These are phyloP conservation scores for Pichia sp. DNA, from an alignment of 1,139 yeast genomes.

Conservation along the genomic window DNA sequence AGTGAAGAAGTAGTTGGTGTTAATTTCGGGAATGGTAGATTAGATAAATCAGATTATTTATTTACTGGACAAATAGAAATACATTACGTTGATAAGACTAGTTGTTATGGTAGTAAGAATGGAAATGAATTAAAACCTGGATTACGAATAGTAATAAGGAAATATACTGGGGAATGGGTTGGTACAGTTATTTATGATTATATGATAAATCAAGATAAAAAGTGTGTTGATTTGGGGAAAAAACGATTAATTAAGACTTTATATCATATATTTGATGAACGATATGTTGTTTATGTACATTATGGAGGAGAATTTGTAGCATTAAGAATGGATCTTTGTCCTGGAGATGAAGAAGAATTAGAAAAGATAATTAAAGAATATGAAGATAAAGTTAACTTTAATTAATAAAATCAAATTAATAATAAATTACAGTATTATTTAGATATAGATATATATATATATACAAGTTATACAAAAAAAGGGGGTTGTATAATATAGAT, in stretches of 20 bases:
- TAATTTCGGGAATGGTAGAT: constrained; percentile 2
- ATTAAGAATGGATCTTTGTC: constrained; percentile 33
- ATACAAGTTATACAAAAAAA: background rate
- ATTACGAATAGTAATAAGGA: constrained; percentile 1
- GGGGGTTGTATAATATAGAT: background rate
- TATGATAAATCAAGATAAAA: constrained; percentile 9
- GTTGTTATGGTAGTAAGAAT: too few species aligned
- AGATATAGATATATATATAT: background rate
- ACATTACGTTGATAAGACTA: constrained; percentile 8
- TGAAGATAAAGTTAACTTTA: background rate
- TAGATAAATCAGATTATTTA: constrained; percentile 12
- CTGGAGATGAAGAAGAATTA: constrained; percentile 20
- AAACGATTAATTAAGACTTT: background rate
- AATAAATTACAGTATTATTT: background rate
- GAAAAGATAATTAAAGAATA: constrained; percentile 16
- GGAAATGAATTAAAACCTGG: background rate
- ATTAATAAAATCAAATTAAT: too few species aligned
- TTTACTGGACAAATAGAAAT: constrained; percentile 22
- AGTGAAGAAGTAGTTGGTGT: constrained; percentile 12
- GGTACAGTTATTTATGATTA: constrained; percentile 19
- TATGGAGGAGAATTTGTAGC: constrained; percentile 20
- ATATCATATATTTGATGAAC: constrained; percentile 14
- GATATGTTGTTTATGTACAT: constrained; percentile 20
- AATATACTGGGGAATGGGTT: constrained; percentile 18
- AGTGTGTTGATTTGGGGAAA: background rate